Evolutionary conservation across 2,329 filamentous ascomycete genomes (phyloP).

Genomic region (Tolypocladium paradoxum): DNA sequence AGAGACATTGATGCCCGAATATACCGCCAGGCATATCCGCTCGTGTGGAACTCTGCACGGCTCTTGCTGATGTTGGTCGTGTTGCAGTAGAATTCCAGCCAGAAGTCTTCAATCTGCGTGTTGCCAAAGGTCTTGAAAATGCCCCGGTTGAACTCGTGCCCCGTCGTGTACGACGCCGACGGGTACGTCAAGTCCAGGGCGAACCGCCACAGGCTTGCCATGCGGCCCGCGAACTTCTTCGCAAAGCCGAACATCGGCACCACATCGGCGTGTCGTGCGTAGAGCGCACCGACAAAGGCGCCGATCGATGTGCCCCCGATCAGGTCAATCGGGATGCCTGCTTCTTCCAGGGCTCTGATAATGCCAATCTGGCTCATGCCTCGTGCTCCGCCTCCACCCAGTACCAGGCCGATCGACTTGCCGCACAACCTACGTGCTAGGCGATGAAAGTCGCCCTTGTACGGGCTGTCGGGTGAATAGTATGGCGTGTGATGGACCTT

Average conservation of each 20-base stretch:
- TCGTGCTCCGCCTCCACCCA: slow-evolving; percentile 85
- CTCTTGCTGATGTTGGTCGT: slow-evolving; percentile 98
- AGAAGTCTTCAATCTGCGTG: slow-evolving; percentile 96
- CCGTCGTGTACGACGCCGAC: slow-evolving; percentile 92
- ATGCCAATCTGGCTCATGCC: slow-evolving; percentile 90
- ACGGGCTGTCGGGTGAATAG: slow-evolving; percentile 83
- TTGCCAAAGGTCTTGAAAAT: slow-evolving; percentile 98
- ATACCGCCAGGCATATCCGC: slow-evolving; percentile 95
- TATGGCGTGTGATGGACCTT: slow-evolving; percentile 79
- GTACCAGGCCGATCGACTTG: slow-evolving; percentile 86
- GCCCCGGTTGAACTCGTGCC: slow-evolving; percentile 96
- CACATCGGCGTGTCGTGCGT: slow-evolving; percentile 90
- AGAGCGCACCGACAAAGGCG: slow-evolving; percentile 87
- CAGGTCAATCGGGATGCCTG: slow-evolving; percentile 90
- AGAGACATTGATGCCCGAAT: slow-evolving; percentile 95
- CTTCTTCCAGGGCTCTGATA: slow-evolving; percentile 89
- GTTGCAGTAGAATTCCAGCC: slow-evolving; percentile 98
- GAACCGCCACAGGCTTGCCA: slow-evolving; percentile 99
- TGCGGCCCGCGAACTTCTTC: slow-evolving; percentile 96
- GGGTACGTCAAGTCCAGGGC: slow-evolving; percentile 93
- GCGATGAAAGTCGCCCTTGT: slow-evolving; percentile 94
- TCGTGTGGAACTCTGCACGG: slow-evolving; percentile 84
- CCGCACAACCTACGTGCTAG: slow-evolving; percentile 83
- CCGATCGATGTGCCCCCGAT: slow-evolving; percentile 95
- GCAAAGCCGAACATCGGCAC: slow-evolving; percentile 94